Evolutionary conservation across 129 eudicot genomes (phyloP), one percentile per base, ranked within the genome.

Genomic region (Tagetes patula): DNA sequence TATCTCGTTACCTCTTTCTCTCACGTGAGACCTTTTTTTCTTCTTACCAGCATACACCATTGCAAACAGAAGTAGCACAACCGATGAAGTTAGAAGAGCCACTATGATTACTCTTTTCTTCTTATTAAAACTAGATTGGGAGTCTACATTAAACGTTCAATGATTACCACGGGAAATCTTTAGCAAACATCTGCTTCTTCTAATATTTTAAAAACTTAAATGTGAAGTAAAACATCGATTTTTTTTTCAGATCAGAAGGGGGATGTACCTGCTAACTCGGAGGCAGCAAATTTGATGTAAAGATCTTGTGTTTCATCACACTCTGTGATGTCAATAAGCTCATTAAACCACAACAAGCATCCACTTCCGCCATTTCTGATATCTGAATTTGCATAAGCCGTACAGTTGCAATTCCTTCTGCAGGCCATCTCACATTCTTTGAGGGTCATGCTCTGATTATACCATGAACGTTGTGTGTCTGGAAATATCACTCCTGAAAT

Each of bases 321-420:
- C 41, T 56, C 54, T 53, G 78, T 40, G 8, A 78, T 49, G 45
- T 82, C 86, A 47, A 78, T 52, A 12, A 82, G 41, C 32, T 60
- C 49, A 39, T n/a, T 80, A 74, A 78, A 64, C 86, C 86, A 82
- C 36, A 37, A 13, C 72, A 82, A 71, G 71, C 85, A 82, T 42
- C 82, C 85, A 31, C 38, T 61, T 31, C 80, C 82, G 10, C 79
- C 73, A 7, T 61, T 43, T 20, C 62, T 67, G 41, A 73, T 50
- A 12, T 82, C 43, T 42, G 63, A 61, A 70, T 70, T 70, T 53
- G 65, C 65, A 70, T 70, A 70, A 2, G 75, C 75, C 0, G 39
- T 61, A 49, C 83, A 82, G 3, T 40, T 41, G 65, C 83, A 82
- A n/a, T 82, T 69, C 72, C 12, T 46, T 54, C 65, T 73, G 69